These are phyloP conservation scores for Cryphonectria naterciae DNA, from an alignment of 2,329 filamentous ascomycete species.

Conservation along the genomic window DNA sequence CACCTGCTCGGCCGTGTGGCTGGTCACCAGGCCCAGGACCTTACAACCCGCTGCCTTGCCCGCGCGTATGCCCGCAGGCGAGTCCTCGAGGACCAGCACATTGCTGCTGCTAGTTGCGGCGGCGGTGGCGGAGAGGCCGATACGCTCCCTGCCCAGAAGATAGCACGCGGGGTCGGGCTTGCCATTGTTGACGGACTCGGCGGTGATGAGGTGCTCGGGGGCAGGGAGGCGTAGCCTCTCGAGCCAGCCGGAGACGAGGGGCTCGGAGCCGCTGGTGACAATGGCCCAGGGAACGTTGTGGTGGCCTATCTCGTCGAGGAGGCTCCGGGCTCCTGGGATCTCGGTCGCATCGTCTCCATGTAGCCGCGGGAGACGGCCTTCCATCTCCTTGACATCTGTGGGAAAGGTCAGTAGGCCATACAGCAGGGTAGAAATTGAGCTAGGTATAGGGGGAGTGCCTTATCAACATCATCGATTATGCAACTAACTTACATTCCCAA, in stretches of 20 bases:
- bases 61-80: slow-evolving; percentile 79
- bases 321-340: slow-evolving; percentile 77
- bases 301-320: slow-evolving; percentile 69
- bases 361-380: slow-evolving; percentile 75
- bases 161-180: slow-evolving; percentile 82
- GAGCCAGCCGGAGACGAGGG: slow-evolving; percentile 74
- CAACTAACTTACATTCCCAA: slow-evolving; percentile 82
- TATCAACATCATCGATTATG: too few relatives aligned
- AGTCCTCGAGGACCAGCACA: slow-evolving; percentile 84
- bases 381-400: slow-evolving; percentile 77
- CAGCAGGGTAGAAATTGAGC: too few relatives aligned
- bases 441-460: too few relatives aligned
- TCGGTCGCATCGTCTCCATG: slow-evolving; percentile 81
- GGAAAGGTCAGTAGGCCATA: slow-evolving; percentile 17
- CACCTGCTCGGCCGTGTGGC: slow-evolving; percentile 75
- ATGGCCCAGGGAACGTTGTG: slow-evolving; percentile 79
- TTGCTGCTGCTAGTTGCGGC: slow-evolving; percentile 39
- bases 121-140: slow-evolving; percentile 54
- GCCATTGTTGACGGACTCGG: slow-evolving; percentile 74
- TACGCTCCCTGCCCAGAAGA: slow-evolving; percentile 64
- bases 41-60: slow-evolving; percentile 86
- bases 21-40: slow-evolving; percentile 84
- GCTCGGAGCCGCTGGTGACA: slow-evolving; percentile 73
- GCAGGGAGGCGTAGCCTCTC: slow-evolving; percentile 65
- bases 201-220: slow-evolving; percentile 71